phyloP scores from a whole-genome alignment of 2,329 filamentous ascomycete species.

The Dryadomyces quercivorus region DNA sequence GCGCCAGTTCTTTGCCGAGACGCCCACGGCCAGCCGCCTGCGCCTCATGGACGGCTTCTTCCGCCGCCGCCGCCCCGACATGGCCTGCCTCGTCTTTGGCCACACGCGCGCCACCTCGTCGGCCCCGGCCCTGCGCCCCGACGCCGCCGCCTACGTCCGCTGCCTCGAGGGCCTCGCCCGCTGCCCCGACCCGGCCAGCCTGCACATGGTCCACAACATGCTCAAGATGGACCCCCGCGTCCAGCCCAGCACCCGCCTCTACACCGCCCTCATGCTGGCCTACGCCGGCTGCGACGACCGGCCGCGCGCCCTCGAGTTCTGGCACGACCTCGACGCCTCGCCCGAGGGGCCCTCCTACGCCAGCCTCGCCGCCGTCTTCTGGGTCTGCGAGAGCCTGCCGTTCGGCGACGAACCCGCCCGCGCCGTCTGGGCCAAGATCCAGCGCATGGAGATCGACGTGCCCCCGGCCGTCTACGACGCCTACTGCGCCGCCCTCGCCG shows the following conservation, averaged over 20 bases:
- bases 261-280: conserved; percentile 79
- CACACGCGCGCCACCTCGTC: conserved; percentile 80
- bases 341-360: conserved; percentile 77
- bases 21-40: conserved; percentile 51
- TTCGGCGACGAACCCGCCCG: conserved; percentile 48
- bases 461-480: conserved; percentile 61
- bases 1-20: conserved; percentile 52
- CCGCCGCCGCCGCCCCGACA: conserved; percentile 59
- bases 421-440: conserved; percentile 59
- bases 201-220: conserved; percentile 80
- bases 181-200: conserved; percentile 33
- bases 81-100: conserved; percentile 76
- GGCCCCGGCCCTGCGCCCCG: conserved; percentile 51
- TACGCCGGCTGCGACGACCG: conserved; percentile 60
- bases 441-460: conserved; percentile 65
- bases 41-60: conserved; percentile 77
- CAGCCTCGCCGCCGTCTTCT: conserved; percentile 70
- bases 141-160: conserved; percentile 59
- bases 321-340: conserved; percentile 71
- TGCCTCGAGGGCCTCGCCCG: conserved; percentile 65
- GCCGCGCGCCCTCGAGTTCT: conserved; percentile 61
- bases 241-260: conserved; percentile 60
- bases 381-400: conserved; percentile 55
- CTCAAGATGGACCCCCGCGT: conserved; percentile 83
- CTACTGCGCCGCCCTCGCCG: conserved; percentile 66